Evolutionary conservation across 257 asterid species (phyloP).

Genomic region (Rubia yunnanensis): DNA sequence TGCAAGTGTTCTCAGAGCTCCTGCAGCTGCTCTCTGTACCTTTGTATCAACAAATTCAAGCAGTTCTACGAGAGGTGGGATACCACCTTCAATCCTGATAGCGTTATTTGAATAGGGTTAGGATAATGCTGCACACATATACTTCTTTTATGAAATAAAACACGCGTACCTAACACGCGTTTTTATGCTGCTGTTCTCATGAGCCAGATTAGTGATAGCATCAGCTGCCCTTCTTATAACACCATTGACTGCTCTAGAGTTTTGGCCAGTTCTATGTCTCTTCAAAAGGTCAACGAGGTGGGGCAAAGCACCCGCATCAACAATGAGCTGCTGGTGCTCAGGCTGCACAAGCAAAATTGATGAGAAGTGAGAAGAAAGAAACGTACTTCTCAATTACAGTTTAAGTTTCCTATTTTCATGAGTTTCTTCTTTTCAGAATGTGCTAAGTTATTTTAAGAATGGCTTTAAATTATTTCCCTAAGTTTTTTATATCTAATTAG

Average conservation of each 20-base stretch:
- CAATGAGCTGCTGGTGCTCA: slow-evolving; percentile 95
- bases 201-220: slow-evolving; percentile 97
- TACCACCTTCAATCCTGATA: slow-evolving; percentile 84
- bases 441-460: neutral
- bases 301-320: slow-evolving; percentile 93
- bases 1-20: slow-evolving; percentile 95
- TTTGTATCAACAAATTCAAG: slow-evolving; percentile 83
- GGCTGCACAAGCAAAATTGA: slow-evolving; percentile 44
- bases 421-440: no score
- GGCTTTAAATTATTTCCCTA: neutral
- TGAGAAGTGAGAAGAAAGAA: neutral
- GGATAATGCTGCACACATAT: neutral
- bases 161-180: slow-evolving; percentile 70
- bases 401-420: neutral
- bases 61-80: slow-evolving; percentile 97
- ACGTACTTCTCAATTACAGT: neutral
- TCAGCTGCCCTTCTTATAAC: slow-evolving; percentile 92
- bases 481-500: neutral
- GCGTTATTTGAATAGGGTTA: neutral
- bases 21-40: slow-evolving; percentile 99
- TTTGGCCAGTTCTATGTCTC: slow-evolving; percentile 51
- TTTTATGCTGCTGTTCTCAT: slow-evolving; percentile 91
- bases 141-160: neutral
- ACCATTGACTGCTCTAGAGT: slow-evolving; percentile 76
- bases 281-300: slow-evolving; percentile 82